Percentiles rank a stretch among this genome's conserved stretches.
Conservation (phyloP, 345 rosid species). For the Eucalyptus grandis region DNA sequence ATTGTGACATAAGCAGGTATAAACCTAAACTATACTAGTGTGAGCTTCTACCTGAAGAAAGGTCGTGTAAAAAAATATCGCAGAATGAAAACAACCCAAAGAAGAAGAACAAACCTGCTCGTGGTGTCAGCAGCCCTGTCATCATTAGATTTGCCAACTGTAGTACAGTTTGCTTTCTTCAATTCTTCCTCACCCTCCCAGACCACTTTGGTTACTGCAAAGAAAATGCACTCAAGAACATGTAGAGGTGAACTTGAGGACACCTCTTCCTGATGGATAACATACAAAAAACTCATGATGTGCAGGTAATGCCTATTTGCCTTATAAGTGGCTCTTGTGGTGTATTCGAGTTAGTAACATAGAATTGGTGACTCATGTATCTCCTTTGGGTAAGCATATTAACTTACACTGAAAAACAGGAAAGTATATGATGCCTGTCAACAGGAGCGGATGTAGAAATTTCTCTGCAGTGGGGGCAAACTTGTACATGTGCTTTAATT, state of each 20-base stretch:
- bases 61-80: neutral
- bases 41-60: neutral
- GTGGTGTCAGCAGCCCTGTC: constrained; percentile 7
- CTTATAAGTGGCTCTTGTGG: too few relatives aligned
- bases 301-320: too few relatives aligned
- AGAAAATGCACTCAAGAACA: too few relatives aligned
- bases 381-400: accelerated
- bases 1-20: neutral
- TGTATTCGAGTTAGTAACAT: too few relatives aligned
- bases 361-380: too few relatives aligned
- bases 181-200: constrained; percentile 71
- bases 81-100: neutral
- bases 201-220: neutral
- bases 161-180: constrained; percentile 13
- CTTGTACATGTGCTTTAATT: too few relatives aligned
- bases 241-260: too few relatives aligned
- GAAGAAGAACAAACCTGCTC: constrained; percentile 27
- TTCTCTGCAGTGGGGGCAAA: too few relatives aligned
- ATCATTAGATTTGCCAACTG: constrained; percentile 16
- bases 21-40: neutral
- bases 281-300: too few relatives aligned
- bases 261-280: too few relatives aligned
- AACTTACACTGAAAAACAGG: accelerated
- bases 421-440: too few relatives aligned
- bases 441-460: too few relatives aligned